Evolutionary conservation across 2,329 filamentous ascomycete species (phyloP).

Genomic region (Taxawa tesnikishii): DNA sequence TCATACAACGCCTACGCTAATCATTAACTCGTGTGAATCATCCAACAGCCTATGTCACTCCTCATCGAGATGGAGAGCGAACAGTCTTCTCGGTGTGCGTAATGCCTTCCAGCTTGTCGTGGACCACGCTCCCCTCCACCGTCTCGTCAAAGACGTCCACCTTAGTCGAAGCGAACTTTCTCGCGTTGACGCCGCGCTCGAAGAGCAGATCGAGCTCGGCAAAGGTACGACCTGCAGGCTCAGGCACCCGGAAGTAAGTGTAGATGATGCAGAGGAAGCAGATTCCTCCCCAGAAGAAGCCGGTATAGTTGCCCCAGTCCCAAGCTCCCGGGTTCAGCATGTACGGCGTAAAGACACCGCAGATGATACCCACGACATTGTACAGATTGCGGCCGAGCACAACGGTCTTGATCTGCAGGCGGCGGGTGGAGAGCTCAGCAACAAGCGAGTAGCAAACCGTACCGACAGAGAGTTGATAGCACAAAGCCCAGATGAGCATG

Average conservation of each 20-base stretch:
- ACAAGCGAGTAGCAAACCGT: constrained; percentile 86
- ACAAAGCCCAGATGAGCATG: constrained; percentile 71
- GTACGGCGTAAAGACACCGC: constrained; percentile 72
- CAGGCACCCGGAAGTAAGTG: constrained; percentile 68
- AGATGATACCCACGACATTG: constrained; percentile 73
- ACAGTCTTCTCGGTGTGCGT: constrained; percentile 4
- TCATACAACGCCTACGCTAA: too few relatives aligned
- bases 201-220: constrained; percentile 81
- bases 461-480: constrained; percentile 78
- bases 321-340: constrained; percentile 83
- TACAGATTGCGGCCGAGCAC: constrained; percentile 67
- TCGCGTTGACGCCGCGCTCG: constrained; percentile 56
- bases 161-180: constrained; percentile 53
- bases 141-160: constrained; percentile 42
- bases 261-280: constrained; percentile 74
- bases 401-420: constrained; percentile 83
- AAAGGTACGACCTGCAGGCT: constrained; percentile 68
- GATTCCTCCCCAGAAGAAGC: constrained; percentile 78
- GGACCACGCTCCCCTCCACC: constrained; percentile 15
- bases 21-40: too few relatives aligned
- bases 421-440: constrained; percentile 67
- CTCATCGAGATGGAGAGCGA: background rate
- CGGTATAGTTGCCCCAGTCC: constrained; percentile 79
- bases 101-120: constrained; percentile 6
- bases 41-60: too few relatives aligned